Conservation (phyloP, 2,329 filamentous ascomycete genomes). For the Dactylellina haptotyla region DNA sequence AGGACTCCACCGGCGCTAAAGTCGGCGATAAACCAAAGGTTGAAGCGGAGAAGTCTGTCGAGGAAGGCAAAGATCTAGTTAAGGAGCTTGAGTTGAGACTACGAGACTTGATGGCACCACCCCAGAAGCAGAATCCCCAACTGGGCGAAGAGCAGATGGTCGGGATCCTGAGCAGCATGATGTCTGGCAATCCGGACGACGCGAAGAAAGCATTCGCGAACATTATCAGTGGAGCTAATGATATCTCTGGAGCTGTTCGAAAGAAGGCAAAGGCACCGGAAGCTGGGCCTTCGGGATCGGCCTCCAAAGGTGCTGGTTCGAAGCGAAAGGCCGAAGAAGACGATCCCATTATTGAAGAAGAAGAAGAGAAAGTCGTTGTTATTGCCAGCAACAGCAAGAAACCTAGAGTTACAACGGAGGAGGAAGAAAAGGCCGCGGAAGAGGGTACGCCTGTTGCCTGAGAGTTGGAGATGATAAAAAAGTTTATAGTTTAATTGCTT, state of each 20-base stretch:
- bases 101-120: constrained; percentile 60
- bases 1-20: constrained; percentile 64
- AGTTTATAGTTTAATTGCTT: constrained; percentile 15
- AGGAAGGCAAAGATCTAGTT: constrained; percentile 80
- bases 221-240: constrained; percentile 77
- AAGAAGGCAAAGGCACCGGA: constrained; percentile 66
- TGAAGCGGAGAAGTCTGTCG: constrained; percentile 72
- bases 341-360: constrained; percentile 59
- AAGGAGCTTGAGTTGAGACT: constrained; percentile 81
- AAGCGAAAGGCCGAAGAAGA: constrained; percentile 63
- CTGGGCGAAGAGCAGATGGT: constrained; percentile 64
- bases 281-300: constrained; percentile 28
- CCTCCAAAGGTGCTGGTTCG: constrained; percentile 32
- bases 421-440: constrained; percentile 47
- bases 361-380: constrained; percentile 58
- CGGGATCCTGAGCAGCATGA: constrained; percentile 72
- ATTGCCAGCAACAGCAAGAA: constrained; percentile 44
- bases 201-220: constrained; percentile 74
- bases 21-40: constrained; percentile 62
- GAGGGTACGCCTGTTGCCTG: constrained; percentile 33
- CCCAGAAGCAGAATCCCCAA: constrained; percentile 4
- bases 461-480: constrained; percentile 1
- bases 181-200: constrained; percentile 71
- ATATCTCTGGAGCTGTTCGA: constrained; percentile 77
- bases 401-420: constrained; percentile 47